These are phyloP conservation scores for Vigna trinervia DNA, from an alignment of 306 rosid genomes.

Conservation along the genomic window DNA sequence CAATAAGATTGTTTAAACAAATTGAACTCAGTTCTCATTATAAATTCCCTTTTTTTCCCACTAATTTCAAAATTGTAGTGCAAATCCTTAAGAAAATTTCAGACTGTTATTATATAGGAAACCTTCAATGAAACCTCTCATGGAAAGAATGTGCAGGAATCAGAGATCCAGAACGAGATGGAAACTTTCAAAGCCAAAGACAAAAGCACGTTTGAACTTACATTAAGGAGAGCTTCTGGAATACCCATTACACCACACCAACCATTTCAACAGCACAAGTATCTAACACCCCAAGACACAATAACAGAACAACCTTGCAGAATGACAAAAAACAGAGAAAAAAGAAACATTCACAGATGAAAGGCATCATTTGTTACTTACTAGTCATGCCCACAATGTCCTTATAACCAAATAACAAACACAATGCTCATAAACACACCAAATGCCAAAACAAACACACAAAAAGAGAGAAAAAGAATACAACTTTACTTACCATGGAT, in stretches of 20 bases:
- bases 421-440: neutral
- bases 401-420: neutral
- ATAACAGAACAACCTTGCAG: constrained; percentile 19
- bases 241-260: constrained; percentile 2
- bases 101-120: neutral
- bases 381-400: constrained; percentile 19
- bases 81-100: neutral
- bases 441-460: neutral
- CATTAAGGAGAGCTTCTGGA: neutral
- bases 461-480: neutral
- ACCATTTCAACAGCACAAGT: neutral
- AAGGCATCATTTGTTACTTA: neutral
- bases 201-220: neutral
- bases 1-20: no score
- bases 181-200: constrained; percentile 25
- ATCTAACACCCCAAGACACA: constrained; percentile 6
- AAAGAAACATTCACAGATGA: neutral
- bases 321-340: constrained; percentile 19
- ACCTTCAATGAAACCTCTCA: constrained; percentile 3
- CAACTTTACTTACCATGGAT: constrained; percentile 65
- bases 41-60: neutral
- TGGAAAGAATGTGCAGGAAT: neutral
- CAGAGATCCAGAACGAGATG: constrained; percentile 33
- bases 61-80: neutral
- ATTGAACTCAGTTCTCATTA: neutral